Evolutionary conservation across 202 grass and related monocot genomes (phyloP), one percentile per base, ranked within the genome.

Genomic region (Schoenoplectus tabernaemontani): DNA sequence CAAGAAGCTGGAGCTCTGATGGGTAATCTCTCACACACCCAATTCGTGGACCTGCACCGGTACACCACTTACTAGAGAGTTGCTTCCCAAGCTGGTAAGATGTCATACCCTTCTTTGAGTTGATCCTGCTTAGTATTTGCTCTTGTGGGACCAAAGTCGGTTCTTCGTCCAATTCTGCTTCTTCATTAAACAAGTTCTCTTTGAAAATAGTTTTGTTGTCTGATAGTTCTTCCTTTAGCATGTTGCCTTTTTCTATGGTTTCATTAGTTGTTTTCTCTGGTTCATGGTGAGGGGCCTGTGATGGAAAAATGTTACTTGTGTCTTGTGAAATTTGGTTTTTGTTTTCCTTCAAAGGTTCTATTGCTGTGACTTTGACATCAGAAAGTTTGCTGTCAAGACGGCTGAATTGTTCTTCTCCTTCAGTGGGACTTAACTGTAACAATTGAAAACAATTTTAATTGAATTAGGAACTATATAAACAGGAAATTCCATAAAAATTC

Each of bases 21-120:
- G 95, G 95, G 77, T 92, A 98, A 81, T 98, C 95, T 53, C 91
- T 89, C 30, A 98, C 87, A 51, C 89, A 98, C 47, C 88, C 91
- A 65, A 98, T 98, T 10, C 95, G 81, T 56, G 95, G 95, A 0
- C 95, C 95, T 0, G 87, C 92, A 1, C 95, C 95, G 3, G 87
- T 89, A 10, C 91, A 85, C 95, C 95, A 98, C 71, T 85, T 92
- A 83, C 89, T 92, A 4, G 95, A 88, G 37, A 98, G 53, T 46
- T 92, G 89, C 83, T 89, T 98, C 26, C 95, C 95, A 38, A 98
- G 80, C 80, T 98, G 95, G 64, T 89, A 94, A 0, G 89, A 92
- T 44, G 87, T 87, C 86, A 90, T 82, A 57, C 54, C 87, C 79
- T 94, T 97, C 89, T 84, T 97, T 19, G 91, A 93, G 84, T 93